Evolutionary conservation across 2,329 filamentous ascomycete species (phyloP), one percentile per base, ranked within the genome.

Genomic region (Ploettnerulaceae sp.): DNA sequence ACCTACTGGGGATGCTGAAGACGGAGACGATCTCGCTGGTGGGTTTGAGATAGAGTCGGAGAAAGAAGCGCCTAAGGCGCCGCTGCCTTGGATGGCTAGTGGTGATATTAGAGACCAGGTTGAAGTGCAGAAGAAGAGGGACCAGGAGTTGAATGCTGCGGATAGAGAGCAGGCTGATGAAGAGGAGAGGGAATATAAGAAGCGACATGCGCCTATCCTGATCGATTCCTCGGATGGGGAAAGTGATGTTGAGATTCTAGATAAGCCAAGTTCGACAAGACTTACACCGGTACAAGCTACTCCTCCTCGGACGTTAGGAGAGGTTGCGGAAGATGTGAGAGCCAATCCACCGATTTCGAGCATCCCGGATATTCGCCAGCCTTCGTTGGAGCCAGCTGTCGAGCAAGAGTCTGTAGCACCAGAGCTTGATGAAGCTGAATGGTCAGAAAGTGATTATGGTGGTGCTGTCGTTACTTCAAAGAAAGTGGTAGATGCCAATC

Each of bases 71-170:
- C 58, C 63, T 5, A 65, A 66, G n/a, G 82, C 83, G 0, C 61
- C 91, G 6, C 87, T 87, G 1, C 87, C 87, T 0, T 93, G 87
- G 87, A 76, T 93, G 59, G 68, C 70, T 2, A 76, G 81, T 3
- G 65, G 70, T 51, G 85, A 89, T 48, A 80, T 90, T 24, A 73
- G 84, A 50, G 75, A 82, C 39, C 74, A 75, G 20, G 66, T 81
- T 50, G 77, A 75, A 56, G 75, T 78, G 47, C 77, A 81, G 66
- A 75, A 67, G 54, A 76, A 68, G 57, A 71, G 64, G 37, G 77
- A 83, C 38, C 66, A 68, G 15, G 74, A 79, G 47, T 79, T 85
- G 47, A 80, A 84, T 46, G 82, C 82, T 15, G 76, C 83, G 47
- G 78, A 85, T 56, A 67, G 74, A 20, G 72, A 77, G 39, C 70